Percentiles rank a stretch among this genome's conserved stretches.
phyloP scores from a whole-genome alignment of 768 basidiomycete species.

The Xerocomellus intermedius region DNA sequence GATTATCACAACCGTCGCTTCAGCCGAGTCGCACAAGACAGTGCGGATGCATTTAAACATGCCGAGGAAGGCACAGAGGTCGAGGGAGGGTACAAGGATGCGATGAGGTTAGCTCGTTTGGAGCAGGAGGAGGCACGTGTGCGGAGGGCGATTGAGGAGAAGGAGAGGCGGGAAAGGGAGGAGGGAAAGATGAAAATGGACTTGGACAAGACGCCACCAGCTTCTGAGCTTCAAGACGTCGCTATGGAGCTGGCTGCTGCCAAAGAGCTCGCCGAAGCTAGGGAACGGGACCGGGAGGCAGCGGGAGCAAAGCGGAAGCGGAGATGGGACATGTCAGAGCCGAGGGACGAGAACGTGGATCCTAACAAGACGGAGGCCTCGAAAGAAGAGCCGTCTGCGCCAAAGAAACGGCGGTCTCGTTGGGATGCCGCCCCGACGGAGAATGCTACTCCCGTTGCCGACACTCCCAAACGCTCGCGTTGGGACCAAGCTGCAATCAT shows the following conservation, averaged over 20 bases:
- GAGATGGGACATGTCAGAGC: constrained; percentile 73
- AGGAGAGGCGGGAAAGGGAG: constrained; percentile 75
- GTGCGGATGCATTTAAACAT: constrained; percentile 74
- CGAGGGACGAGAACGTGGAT: constrained; percentile 63
- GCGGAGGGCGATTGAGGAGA: constrained; percentile 81
- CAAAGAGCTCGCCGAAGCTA: constrained; percentile 38
- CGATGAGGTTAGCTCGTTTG: constrained; percentile 86
- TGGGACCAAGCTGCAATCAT: constrained; percentile 95
- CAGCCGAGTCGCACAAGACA: constrained; percentile 76
- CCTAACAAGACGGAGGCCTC: constrained; percentile 63
- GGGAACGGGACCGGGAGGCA: constrained; percentile 38
- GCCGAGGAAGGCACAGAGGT: constrained; percentile 63
- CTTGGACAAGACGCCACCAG: constrained; percentile 88
- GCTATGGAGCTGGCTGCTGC: constrained; percentile 62
- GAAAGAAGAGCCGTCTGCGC: constrained; percentile 72
- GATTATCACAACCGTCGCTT: constrained; percentile 96
- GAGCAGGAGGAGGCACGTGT: constrained; percentile 94
- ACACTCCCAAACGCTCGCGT: constrained; percentile 86
- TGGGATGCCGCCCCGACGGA: constrained; percentile 96
- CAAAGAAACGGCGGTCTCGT: constrained; percentile 90
- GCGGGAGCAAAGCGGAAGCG: constrained; percentile 67
- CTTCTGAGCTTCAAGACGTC: constrained; percentile 73
- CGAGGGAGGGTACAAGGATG: constrained; percentile 93
- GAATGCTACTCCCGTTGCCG: constrained; percentile 41
- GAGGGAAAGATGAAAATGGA: constrained; percentile 77